Evolutionary conservation across 176 grass and related monocot genomes (phyloP), one percentile per base, ranked within the genome.

Genomic region (Saccharum officinarum): DNA sequence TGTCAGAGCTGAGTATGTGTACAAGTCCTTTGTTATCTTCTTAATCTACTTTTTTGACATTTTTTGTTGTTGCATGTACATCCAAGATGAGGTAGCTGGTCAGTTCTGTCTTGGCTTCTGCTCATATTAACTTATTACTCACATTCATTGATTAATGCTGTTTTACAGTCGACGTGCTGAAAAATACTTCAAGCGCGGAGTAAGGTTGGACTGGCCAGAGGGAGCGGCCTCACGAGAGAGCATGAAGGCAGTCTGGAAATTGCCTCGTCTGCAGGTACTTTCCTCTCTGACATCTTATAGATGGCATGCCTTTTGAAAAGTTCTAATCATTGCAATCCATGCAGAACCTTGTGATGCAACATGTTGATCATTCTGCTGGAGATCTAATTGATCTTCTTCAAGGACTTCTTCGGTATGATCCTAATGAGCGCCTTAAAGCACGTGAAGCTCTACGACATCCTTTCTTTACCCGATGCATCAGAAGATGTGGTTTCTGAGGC

Each of bases 361-460:
- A 94, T 88, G 93, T 95, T 10, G 91, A 92, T 85, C 93, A 95
- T 84, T 98, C 96, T 81, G 93, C 93, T 69, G 93, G 87, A 49
- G 96, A 94, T 95, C 67, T 98, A 69, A 95, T 98, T 79, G 93
- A 98, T 92, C 93, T 98, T 90, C 87, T 95, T 72, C 91, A 92
- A 89, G 93, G 96, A 46, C 96, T 98, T 84, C 90, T 98, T 71
- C 89, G 88, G 5, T 98, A 95, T 65, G 93, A 98, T 73, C 96
- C 96, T 63, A 85, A 88, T 75, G 83, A 92, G 22, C 92, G 96
- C 50, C 70, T 98, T 44, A 94, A 98, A 84, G 96, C 96, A 77
- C 75, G 73, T 46, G 91, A 98, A 49, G 96, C 96, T 71, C 93
- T 98, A 91, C 73, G 84, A 70, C 96, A 98, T 60, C 96, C 96